Evolutionary conservation across 352 stramenopile species (phyloP).

Genomic region (Phytophthora pistaciae): DNA sequence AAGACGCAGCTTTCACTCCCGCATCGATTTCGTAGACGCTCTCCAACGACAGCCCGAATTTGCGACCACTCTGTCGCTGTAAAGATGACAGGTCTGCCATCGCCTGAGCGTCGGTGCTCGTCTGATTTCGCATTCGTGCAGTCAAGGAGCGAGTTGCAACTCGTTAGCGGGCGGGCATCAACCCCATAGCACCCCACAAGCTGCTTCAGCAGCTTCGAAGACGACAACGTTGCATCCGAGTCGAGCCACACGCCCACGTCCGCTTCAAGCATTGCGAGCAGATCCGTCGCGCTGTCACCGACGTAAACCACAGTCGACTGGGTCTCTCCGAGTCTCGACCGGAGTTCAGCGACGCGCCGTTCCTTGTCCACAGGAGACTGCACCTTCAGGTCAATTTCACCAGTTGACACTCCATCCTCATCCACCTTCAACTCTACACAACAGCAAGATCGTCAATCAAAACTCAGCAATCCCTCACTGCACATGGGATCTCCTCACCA

Average conservation of each 20-base stretch:
- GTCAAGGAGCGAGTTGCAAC: slow-evolving; percentile 19
- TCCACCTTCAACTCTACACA: slow-evolving; percentile 60
- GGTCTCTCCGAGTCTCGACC: neutral
- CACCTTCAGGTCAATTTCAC: slow-evolving; percentile 56
- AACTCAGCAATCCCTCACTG: neutral
- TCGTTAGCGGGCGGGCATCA: slow-evolving; percentile 33
- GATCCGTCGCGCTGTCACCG: slow-evolving; percentile 74
- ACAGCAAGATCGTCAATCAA: neutral
- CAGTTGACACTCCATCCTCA: slow-evolving; percentile 50
- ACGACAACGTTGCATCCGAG: slow-evolving; percentile 3
- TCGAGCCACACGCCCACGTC: slow-evolving; percentile 66
- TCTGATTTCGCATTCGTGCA: slow-evolving; percentile 12
- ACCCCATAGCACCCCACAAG: slow-evolving; percentile 50
- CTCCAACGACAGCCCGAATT: slow-evolving; percentile 12
- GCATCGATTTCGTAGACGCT: too few species aligned
- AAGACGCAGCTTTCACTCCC: too few species aligned
- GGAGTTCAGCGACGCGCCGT: slow-evolving; percentile 31
- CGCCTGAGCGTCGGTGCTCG: neutral
- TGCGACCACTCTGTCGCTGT: slow-evolving; percentile 33
- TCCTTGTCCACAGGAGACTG: slow-evolving; percentile 74
- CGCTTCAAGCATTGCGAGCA: slow-evolving; percentile 67
- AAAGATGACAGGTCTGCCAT: slow-evolving; percentile 32
- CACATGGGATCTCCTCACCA: slow-evolving; percentile 37
- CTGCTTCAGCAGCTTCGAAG: slow-evolving; percentile 19
- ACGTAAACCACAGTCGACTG: slow-evolving; percentile 53